Base-by-base conservation (phyloP, 257 asterid genomes). In the Solanum chilense region DNA sequence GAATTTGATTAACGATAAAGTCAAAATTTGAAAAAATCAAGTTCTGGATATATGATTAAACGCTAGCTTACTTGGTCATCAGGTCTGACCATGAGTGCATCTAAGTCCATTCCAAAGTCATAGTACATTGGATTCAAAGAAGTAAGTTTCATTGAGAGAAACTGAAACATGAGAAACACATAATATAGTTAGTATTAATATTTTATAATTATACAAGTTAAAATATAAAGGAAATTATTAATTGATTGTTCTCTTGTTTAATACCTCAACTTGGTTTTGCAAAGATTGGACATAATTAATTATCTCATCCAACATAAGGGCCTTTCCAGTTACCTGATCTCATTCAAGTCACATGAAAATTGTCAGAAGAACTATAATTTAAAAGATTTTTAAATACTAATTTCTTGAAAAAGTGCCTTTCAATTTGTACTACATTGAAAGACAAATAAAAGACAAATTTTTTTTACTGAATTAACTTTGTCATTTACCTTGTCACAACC, bases 251-350 rank as follows among this genome's bases (percentile, higher is more conserved):
- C 12, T 49, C 27, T 37, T 6, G n/a, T 33, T 86, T 81, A 33
- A 33, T 47, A 96, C 98, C 99, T 96, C 98, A 29, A 95, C 98
- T 93, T 96, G 99, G 89, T 94, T 90, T 91, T 95, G 98, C 76
- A 95, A 92, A 83, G 98, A 95, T 76, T 94, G 98, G 91, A 95
- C 98, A 91, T 95, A 95, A 88, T 95, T 94, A 85, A 96, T 96
- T 42, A 96, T 96, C 89, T 96, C 97, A 93, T 96, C 99, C 96
- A 96, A 92, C 96, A 96, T 91, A 89, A 92, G 96, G 95, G 99
- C 99, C 98, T 96, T 96, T 37, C 99, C 99, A 80, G 94, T 94
- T 82, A 93, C 96, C 98, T 95, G 92, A 90, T 84, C 73, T 87
- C 92, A 92, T 77, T 74, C 90, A 89, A 88, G 39, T 87, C 93